These are phyloP conservation scores for Colletotrichum tropicicola DNA, from an alignment of 2,329 filamentous ascomycete species.

Conservation along the genomic window DNA sequence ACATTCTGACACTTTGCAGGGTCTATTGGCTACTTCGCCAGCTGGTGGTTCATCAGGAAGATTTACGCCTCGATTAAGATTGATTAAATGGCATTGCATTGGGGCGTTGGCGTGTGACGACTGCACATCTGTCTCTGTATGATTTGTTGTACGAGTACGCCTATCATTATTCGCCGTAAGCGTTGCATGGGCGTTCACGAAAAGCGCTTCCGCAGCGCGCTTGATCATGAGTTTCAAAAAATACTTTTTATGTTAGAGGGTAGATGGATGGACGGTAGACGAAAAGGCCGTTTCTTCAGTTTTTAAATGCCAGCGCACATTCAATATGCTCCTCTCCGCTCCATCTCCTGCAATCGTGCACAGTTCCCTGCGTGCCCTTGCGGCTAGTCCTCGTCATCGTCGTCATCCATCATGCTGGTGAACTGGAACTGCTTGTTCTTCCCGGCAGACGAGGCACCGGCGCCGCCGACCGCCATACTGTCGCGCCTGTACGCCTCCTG, in stretches of 20 bases:
- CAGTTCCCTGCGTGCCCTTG: not conserved
- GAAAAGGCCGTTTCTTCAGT: not conserved
- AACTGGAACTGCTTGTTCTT: constrained; percentile 66
- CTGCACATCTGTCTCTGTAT: constrained; percentile 14
- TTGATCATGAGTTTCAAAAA: not conserved
- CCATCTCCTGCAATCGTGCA: too few species aligned
- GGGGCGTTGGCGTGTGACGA: constrained; percentile 2
- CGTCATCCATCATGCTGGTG: constrained; percentile 61
- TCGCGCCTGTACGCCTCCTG: constrained; percentile 41
- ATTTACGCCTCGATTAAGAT: constrained; percentile 99
- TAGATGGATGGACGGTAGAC: constrained; percentile 23
- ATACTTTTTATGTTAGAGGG: not conserved
- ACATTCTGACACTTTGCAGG: constrained; percentile 59
- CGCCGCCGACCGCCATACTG: constrained; percentile 33
- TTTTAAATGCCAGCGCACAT: too few species aligned
- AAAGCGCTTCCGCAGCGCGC: not conserved
- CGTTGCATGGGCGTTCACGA: constrained; percentile 3
- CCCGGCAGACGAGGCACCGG: constrained; percentile 36
- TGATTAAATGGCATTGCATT: constrained; percentile 63
- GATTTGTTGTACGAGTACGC: constrained; percentile 15
- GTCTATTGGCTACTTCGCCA: constrained; percentile 93
- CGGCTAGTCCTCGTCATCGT: constrained; percentile 52
- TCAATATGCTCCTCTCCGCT: too few species aligned
- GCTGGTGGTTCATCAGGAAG: constrained; percentile 91
- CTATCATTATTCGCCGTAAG: not conserved